Evolutionary conservation across 2,329 filamentous ascomycete genomes (phyloP).

Genomic region (Penicillium sp.): DNA sequence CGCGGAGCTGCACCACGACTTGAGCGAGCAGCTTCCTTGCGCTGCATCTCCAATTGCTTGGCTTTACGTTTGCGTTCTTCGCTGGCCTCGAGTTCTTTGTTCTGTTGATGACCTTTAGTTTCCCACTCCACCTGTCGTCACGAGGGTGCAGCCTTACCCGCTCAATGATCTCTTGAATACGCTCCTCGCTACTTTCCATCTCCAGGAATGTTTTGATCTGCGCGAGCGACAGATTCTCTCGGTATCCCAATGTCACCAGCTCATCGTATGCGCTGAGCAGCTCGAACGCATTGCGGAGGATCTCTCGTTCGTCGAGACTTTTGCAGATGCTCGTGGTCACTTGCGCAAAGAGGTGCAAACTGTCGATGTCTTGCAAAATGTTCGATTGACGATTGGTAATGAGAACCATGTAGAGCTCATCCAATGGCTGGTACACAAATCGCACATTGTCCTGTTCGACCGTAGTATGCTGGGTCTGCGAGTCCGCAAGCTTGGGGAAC

Average conservation of each 20-base stretch:
- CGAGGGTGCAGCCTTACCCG: constrained; percentile 51
- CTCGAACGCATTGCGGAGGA: constrained; percentile 90
- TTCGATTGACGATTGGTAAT: constrained; percentile 99
- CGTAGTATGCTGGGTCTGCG: constrained; percentile 92
- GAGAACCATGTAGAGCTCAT: constrained; percentile 99
- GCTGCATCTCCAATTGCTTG: constrained; percentile 97
- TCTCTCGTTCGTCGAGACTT: constrained; percentile 91
- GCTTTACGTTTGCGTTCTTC: constrained; percentile 98
- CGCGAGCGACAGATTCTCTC: constrained; percentile 90
- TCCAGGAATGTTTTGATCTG: constrained; percentile 99
- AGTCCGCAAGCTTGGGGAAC: constrained; percentile 95
- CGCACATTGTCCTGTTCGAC: constrained; percentile 99
- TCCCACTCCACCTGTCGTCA: not conserved
- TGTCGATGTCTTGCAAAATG: constrained; percentile 98
- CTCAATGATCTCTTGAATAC: constrained; percentile 96
- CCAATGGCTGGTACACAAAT: constrained; percentile 97
- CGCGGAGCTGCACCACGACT: constrained; percentile 63
- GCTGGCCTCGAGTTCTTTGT: constrained; percentile 96
- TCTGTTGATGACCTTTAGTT: constrained; percentile 49
- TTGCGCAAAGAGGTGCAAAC: constrained; percentile 93
- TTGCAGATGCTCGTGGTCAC: constrained; percentile 96
- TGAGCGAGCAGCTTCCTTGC: constrained; percentile 84
- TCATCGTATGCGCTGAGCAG: constrained; percentile 95
- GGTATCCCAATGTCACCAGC: constrained; percentile 88
- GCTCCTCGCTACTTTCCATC: constrained; percentile 98